Percentiles rank a stretch among this genome's conserved stretches.
phyloP scores from a whole-genome alignment of 371 early-diverging fungal species.

The Aphelidium insulamus region DNA sequence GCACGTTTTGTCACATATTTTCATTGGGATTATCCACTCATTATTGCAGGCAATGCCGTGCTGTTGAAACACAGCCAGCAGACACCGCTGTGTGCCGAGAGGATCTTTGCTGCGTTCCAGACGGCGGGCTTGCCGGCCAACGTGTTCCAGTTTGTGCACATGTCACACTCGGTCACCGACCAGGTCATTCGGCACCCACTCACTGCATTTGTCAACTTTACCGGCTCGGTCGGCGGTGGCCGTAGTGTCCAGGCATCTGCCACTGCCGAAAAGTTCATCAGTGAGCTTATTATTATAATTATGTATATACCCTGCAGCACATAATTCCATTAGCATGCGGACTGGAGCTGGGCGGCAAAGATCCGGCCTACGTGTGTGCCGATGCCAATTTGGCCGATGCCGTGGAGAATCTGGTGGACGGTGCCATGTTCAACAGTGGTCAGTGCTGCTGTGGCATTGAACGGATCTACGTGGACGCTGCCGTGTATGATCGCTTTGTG shows the following conservation, averaged over 20 bases:
- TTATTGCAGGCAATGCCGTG: conserved; percentile 29
- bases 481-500: conserved; percentile 47
- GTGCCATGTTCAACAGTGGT: conserved; percentile 63
- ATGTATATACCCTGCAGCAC: neutral
- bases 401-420: conserved; percentile 51
- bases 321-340: conserved; percentile 21
- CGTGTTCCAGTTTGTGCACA: conserved; percentile 36
- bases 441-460: conserved; percentile 67
- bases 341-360: conserved; percentile 69
- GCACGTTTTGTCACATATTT: conserved; percentile 4
- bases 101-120: conserved; percentile 33
- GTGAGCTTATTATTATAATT: conserved; percentile 9
- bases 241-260: conserved; percentile 36
- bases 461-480: conserved; percentile 57
- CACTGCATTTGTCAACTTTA: conserved; percentile 49
- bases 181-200: conserved; percentile 31
- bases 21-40: neutral
- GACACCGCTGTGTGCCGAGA: conserved; percentile 49
- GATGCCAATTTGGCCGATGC: conserved; percentile 49
- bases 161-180: conserved; percentile 31
- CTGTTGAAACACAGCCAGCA: conserved; percentile 61
- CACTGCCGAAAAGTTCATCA: conserved; percentile 31
- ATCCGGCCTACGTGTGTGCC: conserved; percentile 55
- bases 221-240: conserved; percentile 58
- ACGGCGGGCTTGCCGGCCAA: conserved; percentile 45